phyloP scores from a whole-genome alignment of 768 basidiomycete genomes.

The Albatrellus ellisii region DNA sequence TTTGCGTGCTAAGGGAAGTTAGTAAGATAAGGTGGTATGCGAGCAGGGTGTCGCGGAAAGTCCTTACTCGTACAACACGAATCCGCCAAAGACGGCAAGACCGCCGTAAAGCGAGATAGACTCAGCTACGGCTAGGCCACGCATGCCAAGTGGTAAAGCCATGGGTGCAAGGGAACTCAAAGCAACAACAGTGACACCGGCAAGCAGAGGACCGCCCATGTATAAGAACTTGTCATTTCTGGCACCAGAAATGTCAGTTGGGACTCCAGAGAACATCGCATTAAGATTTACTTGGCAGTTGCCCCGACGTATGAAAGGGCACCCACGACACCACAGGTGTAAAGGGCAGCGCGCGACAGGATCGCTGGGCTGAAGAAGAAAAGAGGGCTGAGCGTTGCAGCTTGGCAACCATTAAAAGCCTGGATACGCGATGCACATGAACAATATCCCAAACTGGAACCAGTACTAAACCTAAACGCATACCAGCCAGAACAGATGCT shows the following conservation, averaged over 20 bases:
- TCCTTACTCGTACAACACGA: slow-evolving; percentile 75
- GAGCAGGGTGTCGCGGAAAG: background rate
- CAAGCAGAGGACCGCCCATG: slow-evolving; percentile 79
- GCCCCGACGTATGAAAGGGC: slow-evolving; percentile 80
- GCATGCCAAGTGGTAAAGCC: slow-evolving; percentile 74
- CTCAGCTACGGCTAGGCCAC: slow-evolving; percentile 65
- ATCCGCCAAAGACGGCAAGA: slow-evolving; percentile 76
- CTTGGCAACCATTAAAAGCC: slow-evolving; percentile 82
- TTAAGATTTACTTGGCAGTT: slow-evolving; percentile 52
- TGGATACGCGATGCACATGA: slow-evolving; percentile 17
- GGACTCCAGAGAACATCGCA: background rate
- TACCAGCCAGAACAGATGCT: slow-evolving; percentile 74
- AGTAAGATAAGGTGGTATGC: background rate
- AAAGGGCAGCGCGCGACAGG: slow-evolving; percentile 76
- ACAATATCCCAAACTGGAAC: background rate
- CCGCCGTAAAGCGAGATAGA: slow-evolving; percentile 78
- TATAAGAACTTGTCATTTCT: slow-evolving; percentile 72
- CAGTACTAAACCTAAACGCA: slow-evolving; percentile 16
- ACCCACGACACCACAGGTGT: slow-evolving; percentile 80
- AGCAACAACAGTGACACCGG: slow-evolving; percentile 81
- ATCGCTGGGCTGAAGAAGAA: slow-evolving; percentile 82
- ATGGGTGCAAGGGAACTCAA: slow-evolving; percentile 80
- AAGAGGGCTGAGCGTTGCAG: slow-evolving; percentile 76
- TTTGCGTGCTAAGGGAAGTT: slow-evolving; percentile 51
- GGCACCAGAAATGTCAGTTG: background rate